A percentile compares a stretch with the other conserved stretches of the same genome.
These are phyloP conservation scores for Neopestalotiopsis sp. DNA, from an alignment of 2,329 filamentous ascomycete genomes.

Conservation along the genomic window DNA sequence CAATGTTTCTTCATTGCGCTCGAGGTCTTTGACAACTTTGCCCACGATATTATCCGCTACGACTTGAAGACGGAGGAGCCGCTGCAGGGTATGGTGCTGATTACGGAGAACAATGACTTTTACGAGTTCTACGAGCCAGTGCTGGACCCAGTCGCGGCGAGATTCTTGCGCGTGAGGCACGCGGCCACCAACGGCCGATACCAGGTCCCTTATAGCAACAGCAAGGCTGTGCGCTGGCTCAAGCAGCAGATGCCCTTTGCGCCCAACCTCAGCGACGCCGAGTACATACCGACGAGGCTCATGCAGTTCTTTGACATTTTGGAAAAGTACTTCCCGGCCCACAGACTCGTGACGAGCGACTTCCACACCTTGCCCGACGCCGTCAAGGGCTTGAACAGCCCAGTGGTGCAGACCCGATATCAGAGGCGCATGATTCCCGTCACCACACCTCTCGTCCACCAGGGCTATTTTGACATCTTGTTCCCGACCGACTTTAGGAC, in stretches of 20 bases:
- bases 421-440: constrained; percentile 87
- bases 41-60: constrained; percentile 93
- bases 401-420: constrained; percentile 95
- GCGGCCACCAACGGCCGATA: constrained; percentile 71
- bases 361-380: constrained; percentile 87
- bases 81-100: constrained; percentile 85
- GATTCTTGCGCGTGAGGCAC: constrained; percentile 84
- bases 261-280: constrained; percentile 78
- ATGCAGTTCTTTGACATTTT: constrained; percentile 98
- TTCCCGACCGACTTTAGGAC: constrained; percentile 96
- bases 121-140: constrained; percentile 88
- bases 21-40: constrained; percentile 98
- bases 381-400: constrained; percentile 83
- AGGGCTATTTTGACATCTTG: constrained; percentile 98
- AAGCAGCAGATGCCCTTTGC: constrained; percentile 70
- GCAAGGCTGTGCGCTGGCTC: constrained; percentile 63
- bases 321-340: constrained; percentile 84
- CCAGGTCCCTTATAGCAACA: constrained; percentile 63
- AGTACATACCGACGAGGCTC: constrained; percentile 92
- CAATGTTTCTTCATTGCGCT: constrained; percentile 98
- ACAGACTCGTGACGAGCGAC: constrained; percentile 87
- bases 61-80: constrained; percentile 80
- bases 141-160: constrained; percentile 80
- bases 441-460: constrained; percentile 88
- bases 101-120: constrained; percentile 86